phyloP scores from a whole-genome alignment of 768 basidiomycete species.

The Pleurotus sapidus region DNA sequence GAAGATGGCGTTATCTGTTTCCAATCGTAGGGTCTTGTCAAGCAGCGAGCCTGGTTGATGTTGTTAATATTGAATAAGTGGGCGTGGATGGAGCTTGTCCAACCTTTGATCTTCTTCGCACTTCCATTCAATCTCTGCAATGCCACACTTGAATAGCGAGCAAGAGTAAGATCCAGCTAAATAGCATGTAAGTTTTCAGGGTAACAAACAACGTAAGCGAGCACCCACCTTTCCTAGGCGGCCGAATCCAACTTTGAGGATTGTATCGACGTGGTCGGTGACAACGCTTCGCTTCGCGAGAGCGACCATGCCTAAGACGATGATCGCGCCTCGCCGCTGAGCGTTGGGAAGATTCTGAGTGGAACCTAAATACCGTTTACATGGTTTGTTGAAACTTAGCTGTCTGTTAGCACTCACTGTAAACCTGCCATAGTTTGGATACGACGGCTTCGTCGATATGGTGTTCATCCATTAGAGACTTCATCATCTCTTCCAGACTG shows the following conservation, averaged over 20 bases:
- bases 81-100: background rate
- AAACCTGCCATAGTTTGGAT: constrained; percentile 93
- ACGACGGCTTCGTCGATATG: constrained; percentile 84
- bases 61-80: constrained; percentile 6
- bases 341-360: constrained; percentile 69
- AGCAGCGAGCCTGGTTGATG: constrained; percentile 67
- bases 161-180: constrained; percentile 85
- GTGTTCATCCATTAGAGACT: constrained; percentile 90
- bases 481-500: constrained; percentile 94
- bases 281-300: constrained; percentile 77
- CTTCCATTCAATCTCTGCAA: constrained; percentile 91
- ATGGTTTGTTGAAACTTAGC: background rate
- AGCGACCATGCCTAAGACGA: constrained; percentile 96
- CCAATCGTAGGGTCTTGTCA: constrained; percentile 81
- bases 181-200: background rate
- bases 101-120: constrained; percentile 96
- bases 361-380: constrained; percentile 50
- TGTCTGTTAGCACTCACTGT: constrained; percentile 54
- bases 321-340: constrained; percentile 93
- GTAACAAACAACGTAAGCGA: background rate
- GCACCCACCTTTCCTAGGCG: constrained; percentile 69
- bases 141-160: constrained; percentile 91
- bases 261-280: constrained; percentile 73
- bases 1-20: constrained; percentile 88
- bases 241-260: constrained; percentile 87